Base-by-base conservation (phyloP, 306 rosid genomes). In the Carpinus viminea region DNA sequence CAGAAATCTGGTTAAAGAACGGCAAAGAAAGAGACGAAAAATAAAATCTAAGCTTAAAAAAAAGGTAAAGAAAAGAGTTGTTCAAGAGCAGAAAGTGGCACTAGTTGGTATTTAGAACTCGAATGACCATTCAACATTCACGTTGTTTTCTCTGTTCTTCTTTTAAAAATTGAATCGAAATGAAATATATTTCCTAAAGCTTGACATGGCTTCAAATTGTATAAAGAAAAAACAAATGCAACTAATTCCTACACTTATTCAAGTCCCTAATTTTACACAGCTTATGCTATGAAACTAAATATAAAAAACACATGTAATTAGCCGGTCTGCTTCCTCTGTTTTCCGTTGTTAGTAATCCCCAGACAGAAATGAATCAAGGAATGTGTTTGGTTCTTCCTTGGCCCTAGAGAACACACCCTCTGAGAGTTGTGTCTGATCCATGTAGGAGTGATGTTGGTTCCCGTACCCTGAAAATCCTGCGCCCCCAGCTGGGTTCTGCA, bases 381-480 rank as follows among this genome's bases (percentile, higher is more conserved):
- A 85, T 28, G 83, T 73, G 71, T 85, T 85, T 47, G 47, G 70
- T 76, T 86, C 93, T 74, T 84, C 90, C 81, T 81, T 78, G 56
- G 85, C 80, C 60, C 74, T 79, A 17, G 81, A 7, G 81, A 61
- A 74, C 48, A 78, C 74, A 38, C 64, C 79, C 66, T 82, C 83
- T 50, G 78, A 62, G 72, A 46, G 57, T 73, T 76, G 86, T 56
- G 72, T 54, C n/a, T 86, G 75, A 76, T 81, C 62, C 76, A 76
- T n/a, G 31, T 57, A 80, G 70, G 76, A 61, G 31, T 66, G 74
- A 12, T 60, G 26, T 60, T 84, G 76, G 68, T 21, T 82, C 3
- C 61, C 51, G 28, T 68, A 75, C 51, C 75, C 65, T 0, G 89
- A 76, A 79, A 56, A 81, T 2, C 74, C 85, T 5, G 79, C 57